Evolutionary conservation across 108 stramenopile species (phyloP).

Genomic region (Pelagomonas calceolata): DNA sequence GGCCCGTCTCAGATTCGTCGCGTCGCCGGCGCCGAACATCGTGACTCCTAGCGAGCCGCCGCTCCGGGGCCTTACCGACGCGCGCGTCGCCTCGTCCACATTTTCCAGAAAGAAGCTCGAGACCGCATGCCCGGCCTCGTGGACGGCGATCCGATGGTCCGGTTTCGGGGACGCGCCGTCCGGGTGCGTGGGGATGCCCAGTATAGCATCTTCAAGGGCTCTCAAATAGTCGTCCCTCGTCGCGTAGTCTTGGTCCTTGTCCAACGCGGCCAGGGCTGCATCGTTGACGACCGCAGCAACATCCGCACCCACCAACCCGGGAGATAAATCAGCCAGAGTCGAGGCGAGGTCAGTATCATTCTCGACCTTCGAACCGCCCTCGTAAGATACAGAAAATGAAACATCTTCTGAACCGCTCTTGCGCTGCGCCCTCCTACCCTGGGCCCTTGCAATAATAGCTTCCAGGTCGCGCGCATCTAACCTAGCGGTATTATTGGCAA

Average conservation of each 20-base stretch:
- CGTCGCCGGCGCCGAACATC: background rate
- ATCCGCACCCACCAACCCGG: slow-evolving; percentile 12
- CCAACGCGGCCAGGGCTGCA: slow-evolving; percentile 7
- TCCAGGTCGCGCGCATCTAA: too few species aligned
- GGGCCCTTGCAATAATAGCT: background rate
- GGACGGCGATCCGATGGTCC: slow-evolving; percentile 2
- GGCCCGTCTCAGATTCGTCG: background rate
- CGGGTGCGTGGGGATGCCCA: background rate
- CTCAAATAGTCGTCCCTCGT: background rate
- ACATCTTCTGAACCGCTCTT: background rate
- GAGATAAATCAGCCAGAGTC: slow-evolving; percentile 5
- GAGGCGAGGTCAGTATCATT: slow-evolving; percentile 5
- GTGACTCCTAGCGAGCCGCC: background rate
- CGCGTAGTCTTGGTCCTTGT: background rate
- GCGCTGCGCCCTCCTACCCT: background rate
- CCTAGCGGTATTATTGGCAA: background rate
- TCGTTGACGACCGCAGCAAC: slow-evolving; percentile 9
- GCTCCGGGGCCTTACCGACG: background rate
- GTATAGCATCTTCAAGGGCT: slow-evolving; percentile 1
- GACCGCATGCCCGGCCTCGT: slow-evolving; percentile 20
- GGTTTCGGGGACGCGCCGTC: background rate
- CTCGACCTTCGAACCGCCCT: background rate
- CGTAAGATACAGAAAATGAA: background rate
- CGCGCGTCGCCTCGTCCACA: background rate
- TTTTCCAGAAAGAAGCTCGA: background rate